Evolutionary conservation across 2,329 filamentous ascomycete species (phyloP).

Genomic region (Tolypocladium paradoxum): DNA sequence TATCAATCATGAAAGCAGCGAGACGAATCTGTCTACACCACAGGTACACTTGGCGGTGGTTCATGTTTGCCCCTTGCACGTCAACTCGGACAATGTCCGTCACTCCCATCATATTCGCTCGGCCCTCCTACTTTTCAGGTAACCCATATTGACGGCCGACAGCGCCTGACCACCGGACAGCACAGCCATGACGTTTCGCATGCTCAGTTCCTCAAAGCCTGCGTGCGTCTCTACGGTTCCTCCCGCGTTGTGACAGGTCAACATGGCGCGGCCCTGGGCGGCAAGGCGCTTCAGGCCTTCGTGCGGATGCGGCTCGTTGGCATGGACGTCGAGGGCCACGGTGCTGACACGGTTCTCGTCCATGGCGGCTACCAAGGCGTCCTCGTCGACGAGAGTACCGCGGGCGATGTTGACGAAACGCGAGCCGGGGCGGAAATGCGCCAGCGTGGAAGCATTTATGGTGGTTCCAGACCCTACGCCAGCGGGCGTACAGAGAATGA

Average conservation of each 20-base stretch:
- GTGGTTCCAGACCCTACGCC: conserved; percentile 25
- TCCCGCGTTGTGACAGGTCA: conserved; percentile 59
- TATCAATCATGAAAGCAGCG: not conserved
- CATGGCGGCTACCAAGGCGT: conserved; percentile 48
- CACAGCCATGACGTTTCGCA: conserved; percentile 55
- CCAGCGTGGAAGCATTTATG: conserved; percentile 36
- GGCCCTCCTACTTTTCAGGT: conserved; percentile 18
- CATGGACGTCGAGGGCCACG: conserved; percentile 55
- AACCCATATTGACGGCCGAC: conserved; percentile 53
- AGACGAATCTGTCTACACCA: not conserved
- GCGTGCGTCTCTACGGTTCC: conserved; percentile 55
- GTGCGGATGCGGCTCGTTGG: conserved; percentile 45
- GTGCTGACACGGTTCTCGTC: conserved; percentile 37
- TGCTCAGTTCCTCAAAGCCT: conserved; percentile 56
- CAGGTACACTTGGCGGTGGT: not conserved
- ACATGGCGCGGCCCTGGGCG: conserved; percentile 34
- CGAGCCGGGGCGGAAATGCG: conserved; percentile 40
- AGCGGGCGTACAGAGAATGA: conserved; percentile 50
- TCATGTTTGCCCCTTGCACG: not conserved
- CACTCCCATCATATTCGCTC: conserved; percentile 3
- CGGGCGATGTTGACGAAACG: conserved; percentile 57
- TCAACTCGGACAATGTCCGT: not conserved
- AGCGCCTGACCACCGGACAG: conserved; percentile 38
- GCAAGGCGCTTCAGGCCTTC: conserved; percentile 30
- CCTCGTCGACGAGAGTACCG: conserved; percentile 54